Conservation (phyloP, 139 green algal species). For the Chlamydomonas sphaeroides region DNA sequence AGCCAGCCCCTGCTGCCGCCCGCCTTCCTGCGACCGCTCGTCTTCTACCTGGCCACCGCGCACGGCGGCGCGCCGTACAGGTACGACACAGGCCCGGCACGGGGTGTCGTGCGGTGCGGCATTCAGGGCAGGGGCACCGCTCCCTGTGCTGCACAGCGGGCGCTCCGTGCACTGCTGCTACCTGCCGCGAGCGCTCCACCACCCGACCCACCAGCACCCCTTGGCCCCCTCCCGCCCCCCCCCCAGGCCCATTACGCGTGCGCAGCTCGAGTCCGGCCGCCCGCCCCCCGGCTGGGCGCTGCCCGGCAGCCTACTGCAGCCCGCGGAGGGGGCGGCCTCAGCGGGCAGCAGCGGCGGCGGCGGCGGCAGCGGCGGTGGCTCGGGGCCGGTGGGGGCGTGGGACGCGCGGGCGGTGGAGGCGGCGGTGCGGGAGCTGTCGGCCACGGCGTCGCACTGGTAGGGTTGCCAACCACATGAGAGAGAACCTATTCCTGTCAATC, state of each 20-base stretch:
- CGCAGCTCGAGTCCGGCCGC: not conserved
- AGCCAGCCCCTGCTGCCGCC: not conserved
- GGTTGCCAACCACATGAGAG: no score
- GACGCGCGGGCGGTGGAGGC: not conserved
- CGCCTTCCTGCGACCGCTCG: conserved; percentile 22
- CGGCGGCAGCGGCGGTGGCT: not conserved
- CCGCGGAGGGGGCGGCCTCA: not conserved
- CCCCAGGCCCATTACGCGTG: no score
- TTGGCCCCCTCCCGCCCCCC: no score
- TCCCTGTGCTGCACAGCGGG: no score
- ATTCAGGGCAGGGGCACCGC: no score
- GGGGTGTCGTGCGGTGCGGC: no score
- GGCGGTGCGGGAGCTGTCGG: not conserved
- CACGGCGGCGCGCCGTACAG: conserved; percentile 4
- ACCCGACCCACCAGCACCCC: no score
- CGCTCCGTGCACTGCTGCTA: no score
- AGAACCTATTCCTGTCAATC: no score
- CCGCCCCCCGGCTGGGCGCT: conserved; percentile 23
- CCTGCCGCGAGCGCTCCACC: no score
- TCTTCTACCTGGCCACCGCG: not conserved
- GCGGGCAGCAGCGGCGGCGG: not conserved
- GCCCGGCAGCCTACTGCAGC: conserved; percentile 7
- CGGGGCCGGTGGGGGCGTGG: not conserved
- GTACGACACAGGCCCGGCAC: no score
- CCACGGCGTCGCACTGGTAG: conserved; percentile 17